Evolutionary conservation across 306 rosid genomes (phyloP), one percentile per base, ranked within the genome.

Genomic region (Mucuna pruriens): DNA sequence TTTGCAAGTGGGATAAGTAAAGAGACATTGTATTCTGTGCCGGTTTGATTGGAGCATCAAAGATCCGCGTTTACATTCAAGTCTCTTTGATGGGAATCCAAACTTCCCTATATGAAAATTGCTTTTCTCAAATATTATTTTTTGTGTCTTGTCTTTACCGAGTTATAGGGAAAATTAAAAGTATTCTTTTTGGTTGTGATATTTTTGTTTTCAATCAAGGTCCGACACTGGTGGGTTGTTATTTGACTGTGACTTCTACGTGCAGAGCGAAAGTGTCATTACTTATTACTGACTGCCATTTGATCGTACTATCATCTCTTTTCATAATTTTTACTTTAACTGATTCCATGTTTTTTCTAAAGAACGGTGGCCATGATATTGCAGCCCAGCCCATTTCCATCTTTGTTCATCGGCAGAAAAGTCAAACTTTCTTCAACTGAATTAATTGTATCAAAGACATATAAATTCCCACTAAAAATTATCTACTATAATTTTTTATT

Each of bases 341-440:
- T 40, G 85, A 84, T 83, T 80, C 76, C 71, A 38, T 75, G 78
- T 63, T 58, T 77, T 66, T 42, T 76, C 64, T 42, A 83, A 78
- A 76, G 78, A 82, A 75, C 6, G 83, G 75, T 81, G 70, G 71
- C 3, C 57, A 80, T 77, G 63, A 78, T 55, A 54, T 40, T 82
- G 58, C 55, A 58, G 64, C 75, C 64, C 82, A 83, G 80, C 75
- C 80, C 82, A 74, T 61, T 42, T 48, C 74, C 80, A 62, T 64
- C 8, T 76, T 58, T 71, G 76, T 69, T 73, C 70, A 64, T 7
- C 20, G 6, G 7, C 68, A 38, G n/a, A 67, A 46, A 80, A 58
- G 85, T 84, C 86, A 55, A 81, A 70, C 66, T 66, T 63, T 70
- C 36, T 79, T 78, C 17, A 68, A 70, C 70, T 70, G 57, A 61